Evolutionary conservation across 2,329 filamentous ascomycete genomes (phyloP).

Genomic region (Penicillium decumbens): DNA sequence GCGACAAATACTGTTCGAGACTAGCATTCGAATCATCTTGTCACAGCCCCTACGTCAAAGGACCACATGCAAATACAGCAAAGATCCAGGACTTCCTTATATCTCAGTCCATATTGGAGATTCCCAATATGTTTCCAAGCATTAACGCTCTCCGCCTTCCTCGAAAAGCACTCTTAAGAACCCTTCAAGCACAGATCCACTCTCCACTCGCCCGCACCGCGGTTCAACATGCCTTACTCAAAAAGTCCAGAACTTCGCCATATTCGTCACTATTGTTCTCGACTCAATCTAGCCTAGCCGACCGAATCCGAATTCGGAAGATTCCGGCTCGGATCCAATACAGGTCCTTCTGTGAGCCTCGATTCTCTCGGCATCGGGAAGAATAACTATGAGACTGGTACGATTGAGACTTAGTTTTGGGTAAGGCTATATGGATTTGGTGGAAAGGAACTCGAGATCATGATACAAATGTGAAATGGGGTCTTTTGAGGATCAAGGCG

Average conservation of each 20-base stretch:
- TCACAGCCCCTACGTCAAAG: not conserved
- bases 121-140: not conserved
- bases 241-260: not conserved
- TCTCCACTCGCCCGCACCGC: slow-evolving; percentile 3
- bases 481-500: not conserved
- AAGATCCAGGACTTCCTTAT: not conserved
- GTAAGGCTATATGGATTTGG: slow-evolving; percentile 26
- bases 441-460: slow-evolving; percentile 7
- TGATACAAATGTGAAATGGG: not conserved
- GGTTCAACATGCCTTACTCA: not conserved
- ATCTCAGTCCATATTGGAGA: not conserved
- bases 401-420: slow-evolving; percentile 35
- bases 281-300: not conserved
- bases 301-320: not conserved
- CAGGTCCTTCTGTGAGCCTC: slow-evolving; percentile 13
- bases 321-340: slow-evolving; percentile 1
- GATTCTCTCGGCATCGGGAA: slow-evolving; percentile 28
- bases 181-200: not conserved
- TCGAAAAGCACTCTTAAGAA: not conserved
- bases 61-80: not conserved
- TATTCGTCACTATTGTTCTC: not conserved
- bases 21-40: not conserved
- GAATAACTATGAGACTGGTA: slow-evolving; percentile 19
- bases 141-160: not conserved
- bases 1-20: not conserved